These are phyloP conservation scores for Aspergillus sclerotialis DNA, from an alignment of 2,329 filamentous ascomycete genomes.

Conservation along the genomic window DNA sequence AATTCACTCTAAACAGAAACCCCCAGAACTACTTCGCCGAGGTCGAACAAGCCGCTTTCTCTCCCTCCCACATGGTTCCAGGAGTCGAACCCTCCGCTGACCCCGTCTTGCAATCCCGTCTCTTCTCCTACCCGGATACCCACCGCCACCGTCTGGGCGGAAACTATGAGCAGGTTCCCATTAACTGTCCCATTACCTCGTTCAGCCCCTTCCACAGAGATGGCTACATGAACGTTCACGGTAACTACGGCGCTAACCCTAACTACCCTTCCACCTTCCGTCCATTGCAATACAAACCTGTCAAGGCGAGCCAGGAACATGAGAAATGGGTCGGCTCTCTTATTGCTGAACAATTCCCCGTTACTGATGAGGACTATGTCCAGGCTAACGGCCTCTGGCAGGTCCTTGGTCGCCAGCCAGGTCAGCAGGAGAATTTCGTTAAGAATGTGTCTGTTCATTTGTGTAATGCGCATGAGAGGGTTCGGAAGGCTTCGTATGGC, in stretches of 20 bases:
- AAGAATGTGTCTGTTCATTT: slow-evolving; percentile 54
- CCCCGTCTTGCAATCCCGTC: slow-evolving; percentile 60
- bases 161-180: slow-evolving; percentile 60
- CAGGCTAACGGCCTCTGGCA: slow-evolving; percentile 40
- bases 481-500: slow-evolving; percentile 52
- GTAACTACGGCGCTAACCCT: slow-evolving; percentile 57
- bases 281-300: slow-evolving; percentile 29
- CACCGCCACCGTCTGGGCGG: slow-evolving; percentile 57
- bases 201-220: slow-evolving; percentile 65
- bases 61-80: slow-evolving; percentile 59
- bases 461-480: slow-evolving; percentile 46
- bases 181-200: slow-evolving; percentile 50
- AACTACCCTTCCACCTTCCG: slow-evolving; percentile 45
- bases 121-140: slow-evolving; percentile 66
- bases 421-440: slow-evolving; percentile 57
- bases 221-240: slow-evolving; percentile 60
- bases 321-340: slow-evolving; percentile 38
- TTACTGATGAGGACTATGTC: slow-evolving; percentile 40
- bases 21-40: slow-evolving; percentile 62
- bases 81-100: slow-evolving; percentile 65
- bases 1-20: slow-evolving; percentile 59
- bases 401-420: slow-evolving; percentile 36
- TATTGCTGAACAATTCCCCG: slow-evolving; percentile 32
- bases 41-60: slow-evolving; percentile 65
- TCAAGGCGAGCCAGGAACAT: slow-evolving; percentile 37